phyloP scores from a whole-genome alignment of 1,139 yeast genomes.

The Blastobotrys apis region DNA sequence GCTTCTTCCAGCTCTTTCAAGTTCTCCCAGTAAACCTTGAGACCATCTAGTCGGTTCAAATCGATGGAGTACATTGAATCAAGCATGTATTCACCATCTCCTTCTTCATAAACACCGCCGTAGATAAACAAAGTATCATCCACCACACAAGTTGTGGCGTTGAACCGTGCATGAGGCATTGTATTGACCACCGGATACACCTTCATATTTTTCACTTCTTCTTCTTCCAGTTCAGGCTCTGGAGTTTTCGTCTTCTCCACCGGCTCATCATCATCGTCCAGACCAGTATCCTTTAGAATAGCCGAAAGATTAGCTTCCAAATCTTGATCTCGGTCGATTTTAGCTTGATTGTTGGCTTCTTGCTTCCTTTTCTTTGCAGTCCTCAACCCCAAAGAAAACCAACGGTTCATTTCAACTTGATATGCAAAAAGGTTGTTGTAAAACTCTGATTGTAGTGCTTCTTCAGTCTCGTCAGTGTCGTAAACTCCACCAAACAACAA shows the following conservation, averaged over 20 bases:
- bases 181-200: constrained; percentile 56
- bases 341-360: constrained; percentile 20
- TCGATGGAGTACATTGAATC: constrained; percentile 87
- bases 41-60: constrained; percentile 81
- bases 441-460: constrained; percentile 77
- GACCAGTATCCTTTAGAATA: constrained; percentile 64
- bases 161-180: constrained; percentile 86
- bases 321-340: constrained; percentile 62
- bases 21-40: constrained; percentile 88
- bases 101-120: constrained; percentile 89
- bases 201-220: constrained; percentile 40
- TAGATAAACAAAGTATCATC: constrained; percentile 82
- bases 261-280: constrained; percentile 48
- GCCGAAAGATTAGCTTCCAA: constrained; percentile 75
- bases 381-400: constrained; percentile 74
- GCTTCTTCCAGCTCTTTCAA: constrained; percentile 58
- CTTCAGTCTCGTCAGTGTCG: constrained; percentile 94
- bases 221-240: constrained; percentile 28
- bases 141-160: constrained; percentile 78
- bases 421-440: constrained; percentile 78
- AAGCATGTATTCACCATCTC: constrained; percentile 76
- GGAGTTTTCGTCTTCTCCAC: constrained; percentile 8
- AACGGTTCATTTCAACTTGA: constrained; percentile 80
- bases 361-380: constrained; percentile 52
- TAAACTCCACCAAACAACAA: constrained; percentile 92